These are phyloP conservation scores for Coemansia sp. DNA, from an alignment of 192 early-diverging fungal genomes.

Conservation along the genomic window DNA sequence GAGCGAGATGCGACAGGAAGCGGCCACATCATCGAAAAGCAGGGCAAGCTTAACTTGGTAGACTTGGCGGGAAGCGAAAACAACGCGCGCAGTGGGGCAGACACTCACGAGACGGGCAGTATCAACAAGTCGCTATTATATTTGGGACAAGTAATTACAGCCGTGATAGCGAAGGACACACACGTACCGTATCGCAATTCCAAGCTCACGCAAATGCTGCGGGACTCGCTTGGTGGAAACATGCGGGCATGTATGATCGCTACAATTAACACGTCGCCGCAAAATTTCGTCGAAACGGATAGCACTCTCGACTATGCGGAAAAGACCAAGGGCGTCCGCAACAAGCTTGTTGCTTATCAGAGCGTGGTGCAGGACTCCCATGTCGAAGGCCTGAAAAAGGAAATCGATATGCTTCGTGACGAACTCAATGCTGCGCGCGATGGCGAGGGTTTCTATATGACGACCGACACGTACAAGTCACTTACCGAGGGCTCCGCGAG, in stretches of 20 bases:
- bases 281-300: slow-evolving; percentile 67
- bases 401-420: slow-evolving; percentile 73
- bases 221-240: slow-evolving; percentile 86
- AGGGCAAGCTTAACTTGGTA: slow-evolving; percentile 94
- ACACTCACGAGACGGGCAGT: slow-evolving; percentile 86
- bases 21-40: slow-evolving; percentile 86
- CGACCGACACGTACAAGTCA: slow-evolving; percentile 62
- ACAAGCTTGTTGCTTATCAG: slow-evolving; percentile 74
- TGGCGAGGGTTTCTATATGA: slow-evolving; percentile 79
- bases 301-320: slow-evolving; percentile 79
- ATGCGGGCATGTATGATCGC: slow-evolving; percentile 97
- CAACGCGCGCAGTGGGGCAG: slow-evolving; percentile 86
- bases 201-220: slow-evolving; percentile 86
- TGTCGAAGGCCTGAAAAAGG: slow-evolving; percentile 36
- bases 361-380: slow-evolving; percentile 81
- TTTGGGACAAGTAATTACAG: slow-evolving; percentile 71
- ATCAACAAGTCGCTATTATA: slow-evolving; percentile 84
- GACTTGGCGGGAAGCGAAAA: slow-evolving; percentile 96
- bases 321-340: slow-evolving; percentile 76
- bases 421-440: slow-evolving; percentile 82
- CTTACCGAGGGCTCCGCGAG: slow-evolving; percentile 18
- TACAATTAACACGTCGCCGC: slow-evolving; percentile 78
- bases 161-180: slow-evolving; percentile 58
- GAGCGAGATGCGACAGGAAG: slow-evolving; percentile 65
- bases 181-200: slow-evolving; percentile 80